These are phyloP conservation scores for Picea abies DNA, from an alignment of 83 land plant genomes.

Conservation along the genomic window DNA sequence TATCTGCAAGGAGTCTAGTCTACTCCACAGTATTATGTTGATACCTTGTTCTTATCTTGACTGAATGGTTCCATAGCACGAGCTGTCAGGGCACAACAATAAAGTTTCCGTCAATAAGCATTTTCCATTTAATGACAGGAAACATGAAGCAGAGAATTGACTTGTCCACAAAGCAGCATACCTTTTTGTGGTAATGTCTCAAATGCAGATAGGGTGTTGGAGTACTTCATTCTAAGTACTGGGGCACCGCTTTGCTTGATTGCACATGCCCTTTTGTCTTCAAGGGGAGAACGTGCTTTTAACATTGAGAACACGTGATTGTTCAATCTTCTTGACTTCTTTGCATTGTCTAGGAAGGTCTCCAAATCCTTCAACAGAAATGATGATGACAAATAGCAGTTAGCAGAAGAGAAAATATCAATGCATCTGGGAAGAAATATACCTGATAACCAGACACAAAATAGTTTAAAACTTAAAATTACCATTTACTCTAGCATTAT, in stretches of 20 bases:
- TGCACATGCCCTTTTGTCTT: conserved; percentile 89
- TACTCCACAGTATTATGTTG: too few species aligned
- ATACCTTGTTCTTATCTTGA: too few species aligned
- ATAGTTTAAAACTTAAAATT: not conserved
- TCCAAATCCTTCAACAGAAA: conserved; percentile 55
- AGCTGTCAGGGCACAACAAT: conserved; percentile 7
- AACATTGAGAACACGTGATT: conserved; percentile 92
- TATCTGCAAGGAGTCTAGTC: too few species aligned
- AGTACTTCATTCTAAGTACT: conserved; percentile 72
- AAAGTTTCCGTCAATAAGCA: not conserved
- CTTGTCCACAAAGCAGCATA: conserved; percentile 18
- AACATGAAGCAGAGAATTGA: not conserved
- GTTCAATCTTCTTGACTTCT: conserved; percentile 90
- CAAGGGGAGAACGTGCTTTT: conserved; percentile 91
- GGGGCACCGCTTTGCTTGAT: conserved; percentile 97
- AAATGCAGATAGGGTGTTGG: conserved; percentile 87
- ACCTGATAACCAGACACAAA: not conserved
- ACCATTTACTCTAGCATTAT: not conserved
- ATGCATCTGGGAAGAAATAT: not conserved
- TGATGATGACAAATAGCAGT: conserved; percentile 3
- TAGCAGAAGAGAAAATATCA: not conserved
- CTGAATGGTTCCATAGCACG: conserved; percentile 7
- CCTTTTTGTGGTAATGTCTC: conserved; percentile 92
- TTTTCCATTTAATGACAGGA: not conserved
- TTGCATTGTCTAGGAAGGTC: conserved; percentile 72